Evolutionary conservation across 2,329 filamentous ascomycete genomes (phyloP), one percentile per base, ranked within the genome.

Genomic region (Aureobasidium vineae): DNA sequence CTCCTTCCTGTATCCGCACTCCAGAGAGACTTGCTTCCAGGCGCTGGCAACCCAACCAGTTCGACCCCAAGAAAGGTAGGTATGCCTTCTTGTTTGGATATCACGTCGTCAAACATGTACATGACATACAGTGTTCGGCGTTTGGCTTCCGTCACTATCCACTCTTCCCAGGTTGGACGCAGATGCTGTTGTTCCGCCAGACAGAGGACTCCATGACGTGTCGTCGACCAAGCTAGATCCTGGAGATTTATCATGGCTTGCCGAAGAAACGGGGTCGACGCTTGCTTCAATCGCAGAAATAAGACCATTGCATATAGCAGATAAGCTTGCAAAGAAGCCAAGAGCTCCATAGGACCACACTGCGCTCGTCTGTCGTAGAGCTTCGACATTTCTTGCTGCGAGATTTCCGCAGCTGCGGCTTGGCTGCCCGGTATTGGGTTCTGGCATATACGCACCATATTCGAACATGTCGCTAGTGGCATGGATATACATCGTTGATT

Each of bases 111-210:
- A 50, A 86, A 80, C 3, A 86, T 73, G 65, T 85, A 86, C 78
- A 85, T 82, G 0, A 77, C 76, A 66, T 79, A 84, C 0, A 86
- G 67, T 0, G 82, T 80, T 4, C 85, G 78, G 2, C 84, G 77
- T 68, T 85, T 86, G 0, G 84, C 77, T 50, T 84, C 82, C 0
- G 80, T 80, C 0, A 83, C 71, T 5, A 85, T 79, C 84, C 84
- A 86, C 0, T 77, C 74, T 66, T 84, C 82, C 84, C 84, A 85
- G 7, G 65, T 73, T 0, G 84, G 84, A 2, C 79, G 77, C 0
- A 71, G 67, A 0, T 73, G 73, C 2, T 74, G 66, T 16, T 74
- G 71, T 65, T 85, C 83, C 0, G 79, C 78, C 0, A 68, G 43
- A 53, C 80, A 84, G 10, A 79, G 71, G 1, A 85, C 77, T 0